A percentile compares a stretch with the other conserved stretches of the same genome.
Evolutionary conservation across 495 filamentous ascomycete genomes (phyloP).

Genomic region (Tuber melanosporum): DNA sequence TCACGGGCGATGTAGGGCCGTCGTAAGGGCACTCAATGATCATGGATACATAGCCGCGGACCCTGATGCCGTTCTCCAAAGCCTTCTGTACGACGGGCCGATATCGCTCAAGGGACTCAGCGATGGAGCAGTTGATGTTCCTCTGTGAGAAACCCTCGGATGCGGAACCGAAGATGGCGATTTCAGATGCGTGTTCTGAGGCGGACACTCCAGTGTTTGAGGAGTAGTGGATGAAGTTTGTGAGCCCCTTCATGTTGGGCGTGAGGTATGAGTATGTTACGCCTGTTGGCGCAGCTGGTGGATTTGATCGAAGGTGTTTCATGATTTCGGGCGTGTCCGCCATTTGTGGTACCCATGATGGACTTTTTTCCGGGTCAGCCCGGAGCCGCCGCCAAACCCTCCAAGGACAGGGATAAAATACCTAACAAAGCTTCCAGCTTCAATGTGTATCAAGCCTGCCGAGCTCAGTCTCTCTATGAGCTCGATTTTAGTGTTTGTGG

Average conservation of each 20-base stretch:
- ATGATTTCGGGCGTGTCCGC: constrained; percentile 80
- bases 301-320: constrained; percentile 45
- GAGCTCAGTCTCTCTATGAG: constrained; percentile 72
- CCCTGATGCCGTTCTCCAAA: constrained; percentile 62
- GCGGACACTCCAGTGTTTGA: constrained; percentile 45
- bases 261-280: constrained; percentile 91
- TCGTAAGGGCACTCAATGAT: constrained; percentile 93
- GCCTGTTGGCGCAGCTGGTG: constrained; percentile 53
- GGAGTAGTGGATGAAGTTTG: constrained; percentile 40
- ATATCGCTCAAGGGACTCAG: constrained; percentile 70
- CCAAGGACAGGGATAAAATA: constrained; percentile 8
- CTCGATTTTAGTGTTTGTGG: constrained; percentile 76
- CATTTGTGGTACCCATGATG: constrained; percentile 99
- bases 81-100: constrained; percentile 66
- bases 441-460: constrained; percentile 79
- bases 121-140: constrained; percentile 87
- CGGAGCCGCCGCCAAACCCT: neutral
- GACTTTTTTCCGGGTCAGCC: constrained; percentile 44
- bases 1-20: constrained; percentile 69
- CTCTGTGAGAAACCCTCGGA: constrained; percentile 85
- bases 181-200: constrained; percentile 51
- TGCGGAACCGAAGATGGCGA: constrained; percentile 87
- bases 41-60: constrained; percentile 91
- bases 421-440: constrained; percentile 87
- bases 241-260: constrained; percentile 77